These are phyloP conservation scores for Forsythia viridissima DNA, from an alignment of 257 asterid species.

Conservation along the genomic window DNA sequence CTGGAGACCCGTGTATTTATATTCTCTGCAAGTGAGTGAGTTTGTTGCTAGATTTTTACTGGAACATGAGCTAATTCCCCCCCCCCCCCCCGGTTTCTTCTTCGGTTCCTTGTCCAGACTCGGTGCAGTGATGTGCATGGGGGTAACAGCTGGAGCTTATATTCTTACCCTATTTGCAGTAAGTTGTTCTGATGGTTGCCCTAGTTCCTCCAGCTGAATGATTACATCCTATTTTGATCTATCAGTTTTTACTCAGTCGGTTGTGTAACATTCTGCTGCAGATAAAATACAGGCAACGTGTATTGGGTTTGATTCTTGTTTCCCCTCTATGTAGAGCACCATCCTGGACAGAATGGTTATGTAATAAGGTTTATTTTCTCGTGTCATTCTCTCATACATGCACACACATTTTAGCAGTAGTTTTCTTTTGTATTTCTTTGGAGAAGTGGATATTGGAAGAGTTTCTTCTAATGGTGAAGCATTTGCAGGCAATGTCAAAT, in stretches of 20 bases:
- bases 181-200: constrained; percentile 36
- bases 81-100: neutral
- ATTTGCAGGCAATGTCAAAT: constrained; percentile 84
- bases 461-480: constrained; percentile 12
- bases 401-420: constrained; percentile 1
- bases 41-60: constrained; percentile 7
- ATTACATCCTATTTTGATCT: constrained; percentile 18
- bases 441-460: neutral
- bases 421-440: neutral
- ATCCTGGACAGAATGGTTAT: constrained; percentile 96
- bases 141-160: constrained; percentile 96
- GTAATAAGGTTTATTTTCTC: constrained; percentile 69
- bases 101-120: constrained; percentile 51
- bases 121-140: constrained; percentile 92
- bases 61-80: neutral
- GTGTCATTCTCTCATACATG: neutral
- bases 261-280: constrained; percentile 36
- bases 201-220: neutral
- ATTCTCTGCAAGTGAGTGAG: neutral
- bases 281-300: constrained; percentile 74
- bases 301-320: constrained; percentile 87
- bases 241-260: constrained; percentile 16
- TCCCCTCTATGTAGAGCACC: constrained; percentile 96
- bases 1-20: neutral
- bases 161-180: constrained; percentile 89